Conservation (phyloP, 805 yeast genomes). For the Vanderwaltozyma verrucispora region DNA sequence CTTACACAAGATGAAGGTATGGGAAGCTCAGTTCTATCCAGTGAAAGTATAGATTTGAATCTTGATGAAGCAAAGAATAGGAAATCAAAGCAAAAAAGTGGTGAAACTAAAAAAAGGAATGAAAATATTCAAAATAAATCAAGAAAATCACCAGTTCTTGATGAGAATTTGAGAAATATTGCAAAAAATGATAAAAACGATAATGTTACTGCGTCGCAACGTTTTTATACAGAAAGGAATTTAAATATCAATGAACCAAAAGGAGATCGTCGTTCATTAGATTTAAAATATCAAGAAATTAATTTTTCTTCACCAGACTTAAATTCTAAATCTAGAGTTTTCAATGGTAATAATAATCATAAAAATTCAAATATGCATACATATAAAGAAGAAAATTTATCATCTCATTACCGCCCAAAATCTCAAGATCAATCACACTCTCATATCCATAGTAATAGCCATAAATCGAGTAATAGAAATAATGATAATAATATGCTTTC, state of each 20-base stretch:
- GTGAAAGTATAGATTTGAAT: slow-evolving; percentile 22
- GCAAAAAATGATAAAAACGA: neutral
- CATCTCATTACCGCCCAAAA: neutral
- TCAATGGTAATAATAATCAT: neutral
- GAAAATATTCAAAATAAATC: neutral
- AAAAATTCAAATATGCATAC: neutral
- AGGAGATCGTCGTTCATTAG: slow-evolving; percentile 11
- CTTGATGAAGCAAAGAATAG: slow-evolving; percentile 9
- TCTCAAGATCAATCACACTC: neutral
- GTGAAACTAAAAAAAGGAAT: neutral
- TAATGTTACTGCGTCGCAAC: neutral
- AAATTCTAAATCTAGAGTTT: neutral
- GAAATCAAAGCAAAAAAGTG: neutral
- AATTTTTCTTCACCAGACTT: slow-evolving; percentile 7
- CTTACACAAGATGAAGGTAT: neutral
- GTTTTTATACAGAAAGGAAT: neutral
- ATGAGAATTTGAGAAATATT: neutral
- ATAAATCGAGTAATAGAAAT: neutral
- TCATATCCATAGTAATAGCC: neutral
- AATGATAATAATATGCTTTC: neutral
- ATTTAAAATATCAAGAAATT: slow-evolving; percentile 18
- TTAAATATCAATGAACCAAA: neutral
- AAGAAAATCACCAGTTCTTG: neutral
- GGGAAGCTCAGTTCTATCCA: slow-evolving; percentile 12
- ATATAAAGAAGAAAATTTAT: neutral